Percentiles rank a stretch among this genome's conserved stretches.
These are phyloP conservation scores for Mariannaea elegans DNA, from an alignment of 2,329 filamentous ascomycete genomes.

Conservation along the genomic window DNA sequence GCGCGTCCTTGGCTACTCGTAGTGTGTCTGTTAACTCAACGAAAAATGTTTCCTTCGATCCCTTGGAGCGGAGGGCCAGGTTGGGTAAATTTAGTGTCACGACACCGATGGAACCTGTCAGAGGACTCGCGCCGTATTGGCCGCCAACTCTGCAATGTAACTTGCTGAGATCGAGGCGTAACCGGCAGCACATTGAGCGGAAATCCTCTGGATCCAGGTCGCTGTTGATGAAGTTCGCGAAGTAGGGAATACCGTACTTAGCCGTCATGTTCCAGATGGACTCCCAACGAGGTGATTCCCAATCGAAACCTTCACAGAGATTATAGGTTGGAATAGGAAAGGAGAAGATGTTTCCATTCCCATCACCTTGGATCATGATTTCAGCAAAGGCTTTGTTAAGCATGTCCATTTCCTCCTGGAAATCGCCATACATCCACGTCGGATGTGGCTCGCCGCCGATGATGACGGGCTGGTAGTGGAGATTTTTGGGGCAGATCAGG, in stretches of 20 bases:
- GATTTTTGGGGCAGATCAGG: constrained; percentile 29
- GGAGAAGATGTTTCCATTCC: constrained; percentile 37
- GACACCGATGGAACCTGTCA: constrained; percentile 34
- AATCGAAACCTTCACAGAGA: constrained; percentile 33
- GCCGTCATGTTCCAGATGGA: constrained; percentile 38
- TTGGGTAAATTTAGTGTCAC: constrained; percentile 36
- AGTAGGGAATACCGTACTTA: constrained; percentile 38
- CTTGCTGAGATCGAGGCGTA: constrained; percentile 36
- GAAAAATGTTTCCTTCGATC: constrained; percentile 22
- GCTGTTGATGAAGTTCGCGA: constrained; percentile 39
- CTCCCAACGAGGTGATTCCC: constrained; percentile 37
- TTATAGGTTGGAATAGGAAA: constrained; percentile 38
- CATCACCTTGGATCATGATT: constrained; percentile 38
- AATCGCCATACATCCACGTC: constrained; percentile 33
- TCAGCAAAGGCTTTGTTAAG: constrained; percentile 38
- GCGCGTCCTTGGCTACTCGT: constrained; percentile 31
- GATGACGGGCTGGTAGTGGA: constrained; percentile 28
- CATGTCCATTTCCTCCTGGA: constrained; percentile 38
- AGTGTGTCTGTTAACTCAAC: constrained; percentile 15
- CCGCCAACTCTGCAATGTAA: constrained; percentile 36
- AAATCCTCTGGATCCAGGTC: constrained; percentile 37
- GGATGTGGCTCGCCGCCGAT: constrained; percentile 27
- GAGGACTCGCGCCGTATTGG: constrained; percentile 32
- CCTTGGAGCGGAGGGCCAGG: constrained; percentile 29
- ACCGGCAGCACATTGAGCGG: constrained; percentile 35